Evolutionary conservation across 306 rosid genomes (phyloP).

Genomic region (Cicer bijugum): DNA sequence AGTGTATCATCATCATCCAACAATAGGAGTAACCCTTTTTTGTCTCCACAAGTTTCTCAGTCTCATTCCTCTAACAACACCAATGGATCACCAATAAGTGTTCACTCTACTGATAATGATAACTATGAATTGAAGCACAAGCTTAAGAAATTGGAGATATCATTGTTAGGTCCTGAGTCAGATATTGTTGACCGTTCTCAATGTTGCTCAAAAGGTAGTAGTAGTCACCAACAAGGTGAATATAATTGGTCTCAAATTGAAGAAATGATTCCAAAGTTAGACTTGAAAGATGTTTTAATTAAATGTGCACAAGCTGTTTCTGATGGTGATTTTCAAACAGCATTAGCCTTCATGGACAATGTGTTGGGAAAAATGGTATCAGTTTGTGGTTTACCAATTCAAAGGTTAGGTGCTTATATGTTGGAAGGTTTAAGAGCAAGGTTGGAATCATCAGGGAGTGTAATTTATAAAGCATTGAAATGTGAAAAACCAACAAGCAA

Average conservation of each 20-base stretch:
- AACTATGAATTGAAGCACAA: conserved; percentile 58
- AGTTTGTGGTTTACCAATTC: conserved; percentile 73
- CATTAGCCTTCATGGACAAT: conserved; percentile 59
- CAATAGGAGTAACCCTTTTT: conserved; percentile 60
- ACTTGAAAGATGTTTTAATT: conserved; percentile 59
- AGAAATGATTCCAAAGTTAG: conserved; percentile 57
- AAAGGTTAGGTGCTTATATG: conserved; percentile 91
- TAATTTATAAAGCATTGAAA: conserved; percentile 72
- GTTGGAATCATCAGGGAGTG: conserved; percentile 80
- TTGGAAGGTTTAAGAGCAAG: conserved; percentile 94
- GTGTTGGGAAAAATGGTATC: conserved; percentile 81
- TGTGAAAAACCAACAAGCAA: conserved; percentile 80
- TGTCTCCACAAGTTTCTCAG: conserved; percentile 68
- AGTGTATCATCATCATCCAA: conserved; percentile 63
- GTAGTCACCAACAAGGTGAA: conserved; percentile 35
- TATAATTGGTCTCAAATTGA: conserved; percentile 51
- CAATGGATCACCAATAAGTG: conserved; percentile 74
- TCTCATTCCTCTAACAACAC: conserved; percentile 63
- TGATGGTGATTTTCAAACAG: conserved; percentile 50
- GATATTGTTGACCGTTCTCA: conserved; percentile 60
- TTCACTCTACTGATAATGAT: conserved; percentile 58
- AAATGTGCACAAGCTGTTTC: conserved; percentile 66
- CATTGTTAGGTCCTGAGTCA: conserved; percentile 73
- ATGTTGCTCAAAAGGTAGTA: conserved; percentile 49
- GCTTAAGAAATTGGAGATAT: conserved; percentile 68